These are phyloP conservation scores for Geotrichum australiense DNA, from an alignment of 1,139 yeast genomes.

Conservation along the genomic window DNA sequence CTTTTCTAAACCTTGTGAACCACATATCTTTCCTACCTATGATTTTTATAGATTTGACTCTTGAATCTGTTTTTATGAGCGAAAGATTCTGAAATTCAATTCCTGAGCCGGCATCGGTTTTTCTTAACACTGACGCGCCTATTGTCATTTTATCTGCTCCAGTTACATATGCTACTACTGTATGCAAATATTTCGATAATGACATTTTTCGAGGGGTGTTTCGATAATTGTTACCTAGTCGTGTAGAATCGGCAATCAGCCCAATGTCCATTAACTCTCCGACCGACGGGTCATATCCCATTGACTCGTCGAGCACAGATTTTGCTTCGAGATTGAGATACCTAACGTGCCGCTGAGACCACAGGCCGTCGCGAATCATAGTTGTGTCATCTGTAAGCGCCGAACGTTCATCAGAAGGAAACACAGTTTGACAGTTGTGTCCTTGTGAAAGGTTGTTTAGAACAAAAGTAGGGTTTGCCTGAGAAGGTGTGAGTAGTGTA, in stretches of 20 bases:
- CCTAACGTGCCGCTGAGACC: not conserved
- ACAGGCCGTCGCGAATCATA: not conserved
- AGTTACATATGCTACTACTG: conserved; percentile 14
- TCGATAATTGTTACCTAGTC: not conserved
- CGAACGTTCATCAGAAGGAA: conserved; percentile 10
- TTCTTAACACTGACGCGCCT: conserved; percentile 8
- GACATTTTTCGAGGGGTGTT: not conserved
- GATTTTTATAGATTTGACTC: conserved; percentile 12
- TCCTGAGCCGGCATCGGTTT: not conserved
- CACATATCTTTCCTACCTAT: too few species aligned
- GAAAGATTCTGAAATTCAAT: conserved; percentile 5
- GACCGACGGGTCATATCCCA: conserved; percentile 10
- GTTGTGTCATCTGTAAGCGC: not conserved
- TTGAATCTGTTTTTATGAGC: conserved; percentile 10
- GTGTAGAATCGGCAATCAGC: conserved; percentile 5
- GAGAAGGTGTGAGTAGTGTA: conserved; percentile 4
- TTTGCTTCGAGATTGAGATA: not conserved
- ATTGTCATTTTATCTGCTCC: conserved; percentile 14
- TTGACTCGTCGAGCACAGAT: not conserved
- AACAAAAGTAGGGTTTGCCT: not conserved
- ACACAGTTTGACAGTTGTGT: conserved; percentile 9
- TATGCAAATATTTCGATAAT: conserved; percentile 4
- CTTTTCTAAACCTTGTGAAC: conserved; percentile 1
- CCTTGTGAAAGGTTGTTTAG: conserved; percentile 13
- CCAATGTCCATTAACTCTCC: conserved; percentile 14